Evolutionary conservation across 352 stramenopile species (phyloP).

Genomic region (Pythium brachiatum): DNA sequence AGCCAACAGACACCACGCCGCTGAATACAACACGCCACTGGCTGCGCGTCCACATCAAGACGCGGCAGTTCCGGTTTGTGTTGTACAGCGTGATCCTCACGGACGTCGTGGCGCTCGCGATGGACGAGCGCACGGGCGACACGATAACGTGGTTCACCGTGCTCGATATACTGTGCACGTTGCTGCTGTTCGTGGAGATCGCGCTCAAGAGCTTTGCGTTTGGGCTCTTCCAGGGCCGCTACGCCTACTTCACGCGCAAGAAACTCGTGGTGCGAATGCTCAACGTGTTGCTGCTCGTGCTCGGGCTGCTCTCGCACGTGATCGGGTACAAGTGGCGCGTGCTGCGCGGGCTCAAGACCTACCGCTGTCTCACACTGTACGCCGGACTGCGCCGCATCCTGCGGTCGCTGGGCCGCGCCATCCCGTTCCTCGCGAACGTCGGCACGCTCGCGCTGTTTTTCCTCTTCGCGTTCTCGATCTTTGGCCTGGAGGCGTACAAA

Average conservation of each 20-base stretch:
- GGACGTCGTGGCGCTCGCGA: slow-evolving; percentile 54
- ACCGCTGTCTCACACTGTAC: slow-evolving; percentile 62
- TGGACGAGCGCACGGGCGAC: slow-evolving; percentile 46
- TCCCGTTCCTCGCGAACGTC: slow-evolving; percentile 79
- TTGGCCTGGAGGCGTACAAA: slow-evolving; percentile 65
- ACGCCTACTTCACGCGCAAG: slow-evolving; percentile 55
- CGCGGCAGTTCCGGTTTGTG: slow-evolving; percentile 37
- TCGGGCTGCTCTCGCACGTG: slow-evolving; percentile 49
- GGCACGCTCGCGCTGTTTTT: slow-evolving; percentile 70
- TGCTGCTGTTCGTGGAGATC: slow-evolving; percentile 58
- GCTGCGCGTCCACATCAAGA: slow-evolving; percentile 42
- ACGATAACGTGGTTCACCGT: slow-evolving; percentile 12
- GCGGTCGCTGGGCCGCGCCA: slow-evolving; percentile 53
- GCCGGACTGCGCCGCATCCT: slow-evolving; percentile 64
- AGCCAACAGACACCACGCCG: background rate
- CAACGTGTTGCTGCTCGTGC: slow-evolving; percentile 45
- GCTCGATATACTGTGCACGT: slow-evolving; percentile 63
- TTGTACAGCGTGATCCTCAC: slow-evolving; percentile 46
- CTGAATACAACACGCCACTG: slow-evolving; percentile 22
- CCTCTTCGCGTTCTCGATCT: slow-evolving; percentile 75
- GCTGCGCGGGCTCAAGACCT: slow-evolving; percentile 64
- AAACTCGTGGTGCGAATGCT: slow-evolving; percentile 38
- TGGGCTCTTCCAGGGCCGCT: slow-evolving; percentile 34
- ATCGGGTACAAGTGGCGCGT: slow-evolving; percentile 39
- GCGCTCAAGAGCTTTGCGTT: slow-evolving; percentile 55